phyloP scores from a whole-genome alignment of 805 yeast genomes.

The Metschnikowia cerradonensis region DNA sequence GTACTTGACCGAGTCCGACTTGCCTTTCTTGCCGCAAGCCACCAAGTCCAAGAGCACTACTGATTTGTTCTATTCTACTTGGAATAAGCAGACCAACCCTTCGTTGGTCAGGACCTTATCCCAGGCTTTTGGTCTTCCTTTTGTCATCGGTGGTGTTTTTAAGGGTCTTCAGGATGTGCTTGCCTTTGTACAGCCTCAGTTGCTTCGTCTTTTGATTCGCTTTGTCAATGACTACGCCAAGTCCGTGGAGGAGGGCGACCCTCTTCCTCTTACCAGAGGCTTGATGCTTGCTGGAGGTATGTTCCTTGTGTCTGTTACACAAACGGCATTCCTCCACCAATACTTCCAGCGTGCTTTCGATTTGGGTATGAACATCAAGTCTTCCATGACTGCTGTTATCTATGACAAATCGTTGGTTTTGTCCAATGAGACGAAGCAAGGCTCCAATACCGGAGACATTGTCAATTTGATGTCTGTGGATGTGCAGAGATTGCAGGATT shows the following conservation, averaged over 20 bases:
- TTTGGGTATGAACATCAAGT: slow-evolving; percentile 70
- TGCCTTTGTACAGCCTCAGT: slow-evolving; percentile 36
- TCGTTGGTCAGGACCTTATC: slow-evolving; percentile 60
- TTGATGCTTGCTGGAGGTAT: slow-evolving; percentile 69
- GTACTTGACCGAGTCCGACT: slow-evolving; percentile 54
- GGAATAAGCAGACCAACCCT: slow-evolving; percentile 55
- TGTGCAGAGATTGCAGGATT: slow-evolving; percentile 81
- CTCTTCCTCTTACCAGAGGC: slow-evolving; percentile 67
- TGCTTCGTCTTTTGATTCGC: slow-evolving; percentile 32
- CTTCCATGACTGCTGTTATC: slow-evolving; percentile 62
- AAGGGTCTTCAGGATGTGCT: slow-evolving; percentile 72
- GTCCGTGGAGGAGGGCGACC: slow-evolving; percentile 31
- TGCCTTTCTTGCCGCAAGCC: slow-evolving; percentile 72
- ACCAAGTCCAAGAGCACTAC: slow-evolving; percentile 55
- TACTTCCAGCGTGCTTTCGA: slow-evolving; percentile 73
- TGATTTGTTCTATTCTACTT: slow-evolving; percentile 47
- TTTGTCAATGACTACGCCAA: slow-evolving; percentile 37
- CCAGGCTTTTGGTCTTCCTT: slow-evolving; percentile 73
- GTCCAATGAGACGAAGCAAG: slow-evolving; percentile 67
- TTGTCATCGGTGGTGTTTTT: slow-evolving; percentile 65
- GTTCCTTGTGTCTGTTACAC: slow-evolving; percentile 74
- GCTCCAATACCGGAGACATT: slow-evolving; percentile 84
- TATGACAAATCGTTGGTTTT: slow-evolving; percentile 65
- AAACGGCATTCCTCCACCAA: slow-evolving; percentile 74
- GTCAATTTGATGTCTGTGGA: slow-evolving; percentile 95